Percentiles rank a stretch among this genome's conserved stretches.
phyloP scores from a whole-genome alignment of 192 early-diverging fungal species.

The Obelidium mucronatum region DNA sequence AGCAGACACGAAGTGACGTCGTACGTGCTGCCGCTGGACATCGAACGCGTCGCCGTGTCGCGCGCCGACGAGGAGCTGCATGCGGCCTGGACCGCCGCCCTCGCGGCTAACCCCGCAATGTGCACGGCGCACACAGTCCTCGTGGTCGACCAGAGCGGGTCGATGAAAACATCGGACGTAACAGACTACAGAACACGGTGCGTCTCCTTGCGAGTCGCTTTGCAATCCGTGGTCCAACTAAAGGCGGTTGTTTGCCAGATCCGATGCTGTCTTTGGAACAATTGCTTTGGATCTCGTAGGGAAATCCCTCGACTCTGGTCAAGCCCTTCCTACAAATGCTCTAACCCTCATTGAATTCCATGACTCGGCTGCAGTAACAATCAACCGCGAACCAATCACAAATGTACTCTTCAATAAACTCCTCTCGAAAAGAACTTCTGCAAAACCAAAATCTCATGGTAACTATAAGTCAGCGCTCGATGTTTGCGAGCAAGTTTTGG shows the following conservation, averaged over 20 bases:
- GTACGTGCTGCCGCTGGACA: background rate
- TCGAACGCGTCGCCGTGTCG: background rate
- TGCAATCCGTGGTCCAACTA: too few relatives aligned
- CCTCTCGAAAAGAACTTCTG: background rate
- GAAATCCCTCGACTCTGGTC: background rate
- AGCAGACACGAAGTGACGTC: background rate
- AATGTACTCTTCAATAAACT: slow-evolving; percentile 7
- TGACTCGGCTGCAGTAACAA: background rate
- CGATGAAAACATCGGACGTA: background rate
- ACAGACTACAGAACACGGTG: background rate
- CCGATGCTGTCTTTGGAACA: slow-evolving; percentile 2
- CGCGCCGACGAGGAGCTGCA: background rate
- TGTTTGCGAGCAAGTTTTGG: background rate
- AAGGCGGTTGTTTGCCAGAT: background rate
- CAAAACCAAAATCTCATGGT: background rate
- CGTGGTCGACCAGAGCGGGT: slow-evolving; percentile 2
- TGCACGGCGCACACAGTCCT: slow-evolving; percentile 3
- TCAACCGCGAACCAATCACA: slow-evolving; percentile 9
- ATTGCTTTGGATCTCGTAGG: background rate
- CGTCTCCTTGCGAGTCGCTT: background rate
- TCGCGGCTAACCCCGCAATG: background rate
- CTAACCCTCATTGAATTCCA: background rate
- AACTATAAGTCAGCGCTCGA: background rate
- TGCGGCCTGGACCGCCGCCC: background rate
- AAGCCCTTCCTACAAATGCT: background rate